phyloP scores from a whole-genome alignment of 495 filamentous ascomycete species.

The Venustampulla echinocandica region DNA sequence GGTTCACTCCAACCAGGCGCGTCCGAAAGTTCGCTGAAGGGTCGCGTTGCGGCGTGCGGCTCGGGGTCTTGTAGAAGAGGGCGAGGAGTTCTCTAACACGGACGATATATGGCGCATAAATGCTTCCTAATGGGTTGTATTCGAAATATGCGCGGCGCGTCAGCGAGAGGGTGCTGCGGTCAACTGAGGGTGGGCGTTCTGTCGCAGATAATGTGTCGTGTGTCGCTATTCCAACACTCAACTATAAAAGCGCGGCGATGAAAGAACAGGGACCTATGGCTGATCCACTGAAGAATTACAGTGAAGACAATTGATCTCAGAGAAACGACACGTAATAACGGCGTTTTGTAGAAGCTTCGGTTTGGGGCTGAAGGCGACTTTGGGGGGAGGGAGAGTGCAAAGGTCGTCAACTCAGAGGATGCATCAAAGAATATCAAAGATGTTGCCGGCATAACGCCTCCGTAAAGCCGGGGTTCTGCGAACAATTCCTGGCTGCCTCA shows the following conservation, averaged over 20 bases:
- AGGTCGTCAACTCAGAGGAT: too few species aligned
- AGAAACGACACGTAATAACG: too few species aligned
- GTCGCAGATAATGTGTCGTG: slow-evolving; percentile 12
- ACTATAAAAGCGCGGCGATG: slow-evolving; percentile 8
- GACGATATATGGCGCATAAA: background rate
- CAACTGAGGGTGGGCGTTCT: background rate
- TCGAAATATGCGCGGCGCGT: background rate
- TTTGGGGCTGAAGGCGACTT: too few species aligned
- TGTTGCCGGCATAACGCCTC: too few species aligned
- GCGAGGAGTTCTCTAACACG: background rate
- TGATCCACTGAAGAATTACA: too few species aligned
- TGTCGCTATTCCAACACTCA: slow-evolving; percentile 6
- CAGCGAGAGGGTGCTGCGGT: background rate
- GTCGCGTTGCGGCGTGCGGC: slow-evolving; percentile 3
- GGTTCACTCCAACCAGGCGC: slow-evolving; percentile 17
- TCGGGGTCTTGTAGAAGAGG: too few species aligned
- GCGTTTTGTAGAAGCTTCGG: too few species aligned
- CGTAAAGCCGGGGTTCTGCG: too few species aligned
- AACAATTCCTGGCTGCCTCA: too few species aligned
- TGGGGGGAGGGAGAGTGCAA: too few species aligned
- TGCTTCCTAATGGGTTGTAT: background rate
- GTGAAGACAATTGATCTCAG: too few species aligned
- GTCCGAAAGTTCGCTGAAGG: slow-evolving; percentile 11
- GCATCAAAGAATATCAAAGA: too few species aligned
- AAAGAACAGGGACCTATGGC: background rate